Evolutionary conservation across 805 yeast species (phyloP), one percentile per base, ranked within the genome.

Genomic region (Brettanomyces naardenensis): DNA sequence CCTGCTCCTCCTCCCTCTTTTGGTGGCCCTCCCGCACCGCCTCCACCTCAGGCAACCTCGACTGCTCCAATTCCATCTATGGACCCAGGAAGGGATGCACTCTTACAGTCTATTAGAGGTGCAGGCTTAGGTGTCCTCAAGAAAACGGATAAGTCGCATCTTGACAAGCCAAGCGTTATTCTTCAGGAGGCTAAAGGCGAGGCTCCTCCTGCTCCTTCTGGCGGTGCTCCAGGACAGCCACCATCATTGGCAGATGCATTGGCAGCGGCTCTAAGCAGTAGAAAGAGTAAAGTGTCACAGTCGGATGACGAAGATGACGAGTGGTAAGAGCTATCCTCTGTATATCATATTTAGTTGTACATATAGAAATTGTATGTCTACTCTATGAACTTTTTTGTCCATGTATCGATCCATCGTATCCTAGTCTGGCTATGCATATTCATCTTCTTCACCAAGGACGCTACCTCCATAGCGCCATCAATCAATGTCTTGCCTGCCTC

Each of bases 221-320:
- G 60, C n/a, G 67, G 61, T 4, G 61, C 65, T 10, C 58, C 67
- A 2, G 66, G 68, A 3, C 58, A 62, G n/a, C 70, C 73, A 6
- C 78, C 73, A 3, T 76, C 71, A 33, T 20, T 49, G 10, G 50
- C 51, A 10, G 54, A 48, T 40, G 54, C 54, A 1, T 38, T 49
- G 15, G 75, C 82, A 1, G 82, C 84, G 14, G 97, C 97, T 3
- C 69, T 90, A 46, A 83, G 71, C 50, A 74, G 76, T 40, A 73
- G 97, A 53, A 90, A 90, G 61, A 76, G 73, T 17, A 87, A 86
- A 57, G 95, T 90, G 6, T 71, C 84, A 1, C 75, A 69, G 15
- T 78, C 87, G 47, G 95, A 87, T 45, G 92, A 82, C 42, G 95
- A 84, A 48, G 92, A 83, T 45, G 89, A 83, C 42, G 95, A 86